Conservation (phyloP, 2,329 filamentous ascomycete genomes). For the Diaporthe eres region DNA sequence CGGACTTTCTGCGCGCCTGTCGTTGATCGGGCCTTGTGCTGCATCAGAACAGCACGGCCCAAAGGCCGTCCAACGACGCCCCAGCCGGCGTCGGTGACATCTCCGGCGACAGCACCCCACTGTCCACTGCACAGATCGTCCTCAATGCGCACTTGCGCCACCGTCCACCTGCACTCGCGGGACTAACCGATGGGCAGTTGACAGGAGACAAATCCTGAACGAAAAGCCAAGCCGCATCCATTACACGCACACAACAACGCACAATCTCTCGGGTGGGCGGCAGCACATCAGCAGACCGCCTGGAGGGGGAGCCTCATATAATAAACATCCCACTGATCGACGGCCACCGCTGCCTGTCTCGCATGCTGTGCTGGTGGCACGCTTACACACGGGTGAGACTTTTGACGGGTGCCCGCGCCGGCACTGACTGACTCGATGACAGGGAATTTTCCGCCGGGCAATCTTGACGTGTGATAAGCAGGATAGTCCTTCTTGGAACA, state of each 20-base stretch:
- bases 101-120: background rate
- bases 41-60: background rate
- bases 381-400: slow-evolving; percentile 36
- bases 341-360: slow-evolving; percentile 1
- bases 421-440: slow-evolving; percentile 24
- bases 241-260: background rate
- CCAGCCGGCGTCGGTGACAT: background rate
- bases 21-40: slow-evolving; percentile 11
- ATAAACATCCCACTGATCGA: slow-evolving; percentile 24
- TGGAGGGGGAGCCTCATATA: background rate
- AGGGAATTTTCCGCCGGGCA: background rate
- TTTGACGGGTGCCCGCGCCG: slow-evolving; percentile 31
- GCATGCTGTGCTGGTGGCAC: slow-evolving; percentile 13
- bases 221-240: background rate
- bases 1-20: background rate
- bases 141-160: slow-evolving; percentile 14
- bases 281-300: slow-evolving; percentile 13
- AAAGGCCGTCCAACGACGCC: background rate
- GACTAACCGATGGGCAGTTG: slow-evolving; percentile 8
- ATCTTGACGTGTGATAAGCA: background rate
- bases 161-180: slow-evolving; percentile 9
- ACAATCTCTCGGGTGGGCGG: background rate
- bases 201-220: background rate
- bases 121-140: background rate
- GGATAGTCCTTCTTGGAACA: background rate